A percentile compares a stretch with the other conserved stretches of the same genome.
Conservation (phyloP, 257 asterid species). For the Coffea eugenioides region DNA sequence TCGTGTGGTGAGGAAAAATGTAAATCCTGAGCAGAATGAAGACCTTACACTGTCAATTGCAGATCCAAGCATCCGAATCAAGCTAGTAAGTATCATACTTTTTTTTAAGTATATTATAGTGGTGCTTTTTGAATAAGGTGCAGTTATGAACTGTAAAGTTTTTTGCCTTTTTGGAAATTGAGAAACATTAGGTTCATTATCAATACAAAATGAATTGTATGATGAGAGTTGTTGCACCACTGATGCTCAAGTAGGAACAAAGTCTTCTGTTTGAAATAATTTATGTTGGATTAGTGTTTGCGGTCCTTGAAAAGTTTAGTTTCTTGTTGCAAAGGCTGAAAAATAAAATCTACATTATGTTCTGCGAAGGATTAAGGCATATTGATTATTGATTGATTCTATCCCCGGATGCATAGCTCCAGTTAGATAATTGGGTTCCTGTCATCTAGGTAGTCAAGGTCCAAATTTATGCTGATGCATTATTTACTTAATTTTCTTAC, state of each 20-base stretch:
- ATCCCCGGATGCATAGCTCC: no score
- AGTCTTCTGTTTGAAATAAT: background rate
- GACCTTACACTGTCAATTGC: constrained; percentile 48
- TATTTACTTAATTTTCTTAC: no score
- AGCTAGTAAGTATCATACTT: constrained; percentile 40
- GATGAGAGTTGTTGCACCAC: background rate
- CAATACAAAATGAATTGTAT: background rate
- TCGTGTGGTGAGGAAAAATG: constrained; percentile 59
- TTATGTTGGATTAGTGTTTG: background rate
- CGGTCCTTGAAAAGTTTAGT: background rate
- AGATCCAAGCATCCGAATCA: constrained; percentile 36
- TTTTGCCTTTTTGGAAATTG: background rate
- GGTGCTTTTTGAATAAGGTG: background rate
- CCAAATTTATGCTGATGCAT: no score
- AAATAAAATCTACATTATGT: background rate
- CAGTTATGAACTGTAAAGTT: background rate
- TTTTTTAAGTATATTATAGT: background rate
- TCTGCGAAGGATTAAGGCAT: background rate
- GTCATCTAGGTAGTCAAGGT: no score
- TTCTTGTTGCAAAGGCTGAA: no score
- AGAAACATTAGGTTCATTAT: background rate
- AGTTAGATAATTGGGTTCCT: no score
- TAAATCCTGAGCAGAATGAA: constrained; percentile 80
- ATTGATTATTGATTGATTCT: background rate
- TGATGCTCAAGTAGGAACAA: background rate